A percentile compares a stretch with the other conserved stretches of the same genome.
Evolutionary conservation across 2,329 filamentous ascomycete species (phyloP).

Genomic region (Pezicula neosporulosa): DNA sequence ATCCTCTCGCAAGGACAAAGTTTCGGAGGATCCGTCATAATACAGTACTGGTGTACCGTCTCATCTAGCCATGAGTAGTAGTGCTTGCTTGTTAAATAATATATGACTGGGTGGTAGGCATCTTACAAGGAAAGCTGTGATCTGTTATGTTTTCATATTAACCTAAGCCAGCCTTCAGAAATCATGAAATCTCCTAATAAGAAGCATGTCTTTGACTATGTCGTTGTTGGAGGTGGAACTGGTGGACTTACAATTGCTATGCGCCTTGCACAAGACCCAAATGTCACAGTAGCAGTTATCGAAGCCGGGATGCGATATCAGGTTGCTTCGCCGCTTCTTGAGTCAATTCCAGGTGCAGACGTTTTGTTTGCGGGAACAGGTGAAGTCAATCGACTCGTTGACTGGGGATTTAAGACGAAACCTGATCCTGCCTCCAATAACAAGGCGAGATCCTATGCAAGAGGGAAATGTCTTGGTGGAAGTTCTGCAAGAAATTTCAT

Average conservation of each 20-base stretch:
- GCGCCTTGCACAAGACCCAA: conserved; percentile 44
- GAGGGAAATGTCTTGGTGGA: conserved; percentile 9
- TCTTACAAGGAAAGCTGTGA: too few species aligned
- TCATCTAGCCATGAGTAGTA: too few species aligned
- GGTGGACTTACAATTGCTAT: conserved; percentile 43
- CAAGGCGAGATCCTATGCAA: conserved; percentile 3
- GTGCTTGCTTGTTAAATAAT: too few species aligned
- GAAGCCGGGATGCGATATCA: conserved; percentile 42
- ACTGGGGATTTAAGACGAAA: conserved; percentile 1
- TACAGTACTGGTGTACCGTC: too few species aligned
- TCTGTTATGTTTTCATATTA: too few species aligned
- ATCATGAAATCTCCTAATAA: too few species aligned
- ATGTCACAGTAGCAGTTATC: conserved; percentile 40
- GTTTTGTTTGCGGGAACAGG: neutral
- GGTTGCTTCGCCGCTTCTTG: neutral
- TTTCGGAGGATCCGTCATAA: too few species aligned
- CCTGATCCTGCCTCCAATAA: conserved; percentile 18
- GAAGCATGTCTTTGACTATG: too few species aligned
- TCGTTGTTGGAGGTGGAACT: conserved; percentile 32
- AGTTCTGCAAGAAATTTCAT: conserved; percentile 6
- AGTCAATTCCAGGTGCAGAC: neutral
- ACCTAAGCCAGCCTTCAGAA: too few species aligned
- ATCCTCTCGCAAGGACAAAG: too few species aligned
- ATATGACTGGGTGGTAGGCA: too few species aligned
- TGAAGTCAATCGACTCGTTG: neutral